These are phyloP conservation scores for Hura crepitans DNA, from an alignment of 441 rosid species.

Conservation along the genomic window DNA sequence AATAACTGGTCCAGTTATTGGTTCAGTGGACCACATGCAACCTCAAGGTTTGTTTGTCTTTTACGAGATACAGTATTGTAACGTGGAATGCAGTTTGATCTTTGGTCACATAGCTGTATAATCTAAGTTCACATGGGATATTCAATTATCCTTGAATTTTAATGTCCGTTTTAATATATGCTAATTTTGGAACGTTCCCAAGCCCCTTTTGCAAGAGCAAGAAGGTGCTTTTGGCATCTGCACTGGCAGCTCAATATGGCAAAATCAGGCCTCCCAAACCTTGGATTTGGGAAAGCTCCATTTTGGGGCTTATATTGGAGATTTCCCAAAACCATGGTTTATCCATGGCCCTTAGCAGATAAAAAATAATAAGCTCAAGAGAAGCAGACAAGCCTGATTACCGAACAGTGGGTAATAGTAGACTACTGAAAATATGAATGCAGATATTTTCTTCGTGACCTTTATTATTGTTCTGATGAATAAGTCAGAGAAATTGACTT, in stretches of 20 bases:
- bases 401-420: not conserved
- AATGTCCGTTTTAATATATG: not conserved
- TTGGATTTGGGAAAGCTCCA: no score
- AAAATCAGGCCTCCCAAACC: no score
- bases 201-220: no score
- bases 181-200: not conserved
- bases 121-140: not conserved
- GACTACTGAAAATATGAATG: slow-evolving; percentile 1
- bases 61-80: not conserved
- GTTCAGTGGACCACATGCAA: slow-evolving; percentile 94
- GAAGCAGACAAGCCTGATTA: not conserved
- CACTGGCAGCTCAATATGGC: no score
- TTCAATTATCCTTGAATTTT: not conserved
- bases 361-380: not conserved
- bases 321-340: no score
- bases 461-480: not conserved
- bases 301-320: no score
- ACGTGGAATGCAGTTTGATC: not conserved
- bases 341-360: not conserved
- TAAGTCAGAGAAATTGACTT: slow-evolving; percentile 11
- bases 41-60: slow-evolving; percentile 67
- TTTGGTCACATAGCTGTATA: not conserved
- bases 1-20: slow-evolving; percentile 74
- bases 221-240: no score
- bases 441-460: not conserved